Percentiles rank a stretch among this genome's conserved stretches.
These are phyloP conservation scores for Epipyxis sp. DNA, from an alignment of 108 stramenopile species.

Conservation along the genomic window DNA sequence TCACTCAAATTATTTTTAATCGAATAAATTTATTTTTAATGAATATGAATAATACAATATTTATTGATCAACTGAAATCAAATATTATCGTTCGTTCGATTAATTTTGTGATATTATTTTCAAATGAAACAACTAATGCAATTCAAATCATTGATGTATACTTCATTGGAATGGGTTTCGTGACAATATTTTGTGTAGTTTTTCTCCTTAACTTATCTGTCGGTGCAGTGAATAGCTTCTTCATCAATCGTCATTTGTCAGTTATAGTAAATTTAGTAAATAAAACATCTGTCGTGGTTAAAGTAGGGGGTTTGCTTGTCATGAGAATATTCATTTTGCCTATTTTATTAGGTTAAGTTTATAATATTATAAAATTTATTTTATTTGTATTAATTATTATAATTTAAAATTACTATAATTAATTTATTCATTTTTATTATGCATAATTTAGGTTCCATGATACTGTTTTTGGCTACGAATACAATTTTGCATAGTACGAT, in stretches of 20 bases:
- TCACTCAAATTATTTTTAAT: not conserved
- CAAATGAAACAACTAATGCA: not conserved
- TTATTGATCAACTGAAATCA: not conserved
- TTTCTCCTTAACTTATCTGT: not conserved
- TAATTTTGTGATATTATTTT: too few relatives aligned
- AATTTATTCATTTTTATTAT: too few relatives aligned
- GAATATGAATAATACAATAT: not conserved
- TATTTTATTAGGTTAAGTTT: not conserved
- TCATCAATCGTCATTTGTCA: not conserved
- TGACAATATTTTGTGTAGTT: not conserved
- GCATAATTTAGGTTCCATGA: not conserved
- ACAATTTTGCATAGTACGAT: not conserved
- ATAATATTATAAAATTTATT: too few relatives aligned
- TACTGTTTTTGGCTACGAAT: not conserved
- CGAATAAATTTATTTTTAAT: too few relatives aligned
- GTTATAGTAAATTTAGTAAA: not conserved
- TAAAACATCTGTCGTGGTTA: slow-evolving; percentile 8
- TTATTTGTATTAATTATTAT: slow-evolving; percentile 18
- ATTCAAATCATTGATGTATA: not conserved
- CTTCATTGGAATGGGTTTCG: not conserved
- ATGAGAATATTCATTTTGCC: slow-evolving; percentile 24
- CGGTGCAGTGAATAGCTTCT: not conserved
- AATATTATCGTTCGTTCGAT: too few relatives aligned
- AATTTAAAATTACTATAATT: slow-evolving; percentile 18
- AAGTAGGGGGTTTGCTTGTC: not conserved